phyloP scores from a whole-genome alignment of 345 rosid species.

The Salix koriyanagi region DNA sequence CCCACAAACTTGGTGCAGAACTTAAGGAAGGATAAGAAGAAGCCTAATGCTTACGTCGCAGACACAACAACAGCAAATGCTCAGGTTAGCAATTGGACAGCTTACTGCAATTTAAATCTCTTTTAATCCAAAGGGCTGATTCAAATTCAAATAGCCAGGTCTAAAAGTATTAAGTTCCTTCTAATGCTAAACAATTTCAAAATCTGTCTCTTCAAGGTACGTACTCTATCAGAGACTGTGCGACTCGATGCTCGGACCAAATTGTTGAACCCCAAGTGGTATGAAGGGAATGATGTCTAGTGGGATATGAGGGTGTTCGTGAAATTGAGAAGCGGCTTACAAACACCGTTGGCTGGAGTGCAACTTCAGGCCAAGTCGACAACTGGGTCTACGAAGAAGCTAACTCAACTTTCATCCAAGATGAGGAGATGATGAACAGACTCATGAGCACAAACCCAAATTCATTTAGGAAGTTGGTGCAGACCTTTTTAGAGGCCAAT shows the following conservation, averaged over 20 bases:
- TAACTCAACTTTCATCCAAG: conserved; percentile 86
- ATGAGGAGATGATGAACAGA: conserved; percentile 86
- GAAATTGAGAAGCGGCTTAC: conserved; percentile 96
- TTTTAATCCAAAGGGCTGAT: neutral
- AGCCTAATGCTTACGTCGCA: conserved; percentile 87
- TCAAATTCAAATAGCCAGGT: neutral
- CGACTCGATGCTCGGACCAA: conserved; percentile 90
- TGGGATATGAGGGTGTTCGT: conserved; percentile 96
- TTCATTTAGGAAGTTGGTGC: conserved; percentile 87
- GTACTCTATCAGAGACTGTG: conserved; percentile 83
- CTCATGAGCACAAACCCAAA: conserved; percentile 86
- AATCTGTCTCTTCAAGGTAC: conserved; percentile 46
- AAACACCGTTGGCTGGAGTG: conserved; percentile 98
- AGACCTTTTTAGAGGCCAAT: conserved; percentile 95
- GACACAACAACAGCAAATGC: conserved; percentile 98
- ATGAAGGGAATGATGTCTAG: conserved; percentile 97
- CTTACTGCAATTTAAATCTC: neutral
- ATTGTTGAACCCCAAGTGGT: conserved; percentile 95
- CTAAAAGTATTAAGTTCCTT: neutral
- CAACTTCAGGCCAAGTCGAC: conserved; percentile 97
- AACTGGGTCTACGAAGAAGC: conserved; percentile 98
- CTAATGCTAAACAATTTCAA: conserved; percentile 8
- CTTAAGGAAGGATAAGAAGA: conserved; percentile 86
- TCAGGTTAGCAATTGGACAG: conserved; percentile 48
- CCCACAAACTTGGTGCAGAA: conserved; percentile 91